These are phyloP conservation scores for Nephelium lappaceum DNA, from an alignment of 345 rosid species.

Conservation along the genomic window DNA sequence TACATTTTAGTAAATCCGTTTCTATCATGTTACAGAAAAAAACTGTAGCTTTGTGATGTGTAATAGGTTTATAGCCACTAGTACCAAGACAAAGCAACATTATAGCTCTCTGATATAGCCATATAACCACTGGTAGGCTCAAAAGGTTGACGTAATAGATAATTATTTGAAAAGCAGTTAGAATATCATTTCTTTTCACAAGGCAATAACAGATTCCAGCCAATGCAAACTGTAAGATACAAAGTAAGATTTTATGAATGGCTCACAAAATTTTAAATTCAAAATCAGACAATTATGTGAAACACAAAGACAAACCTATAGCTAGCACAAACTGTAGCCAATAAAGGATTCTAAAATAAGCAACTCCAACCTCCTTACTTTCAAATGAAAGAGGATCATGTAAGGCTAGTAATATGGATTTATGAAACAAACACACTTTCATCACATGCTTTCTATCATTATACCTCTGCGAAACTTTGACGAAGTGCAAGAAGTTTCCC, in stretches of 20 bases:
- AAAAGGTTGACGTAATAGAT: background rate
- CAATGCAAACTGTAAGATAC: background rate
- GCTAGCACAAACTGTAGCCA: background rate
- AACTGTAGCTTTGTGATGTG: background rate
- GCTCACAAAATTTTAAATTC: slow-evolving; percentile 1
- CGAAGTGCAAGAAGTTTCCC: slow-evolving; percentile 92
- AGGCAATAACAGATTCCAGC: background rate
- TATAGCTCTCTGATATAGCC: no score
- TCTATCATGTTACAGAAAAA: background rate
- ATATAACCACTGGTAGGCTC: no score
- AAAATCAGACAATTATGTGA: background rate
- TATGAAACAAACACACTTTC: slow-evolving; percentile 12
- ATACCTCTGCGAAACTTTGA: slow-evolving; percentile 93
- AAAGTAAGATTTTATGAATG: background rate
- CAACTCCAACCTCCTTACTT: background rate
- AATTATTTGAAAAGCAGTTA: background rate
- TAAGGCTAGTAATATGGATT: background rate
- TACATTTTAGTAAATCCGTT: background rate
- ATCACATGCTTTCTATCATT: slow-evolving; percentile 13
- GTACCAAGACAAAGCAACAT: no score
- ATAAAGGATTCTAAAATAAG: background rate
- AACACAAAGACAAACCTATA: background rate
- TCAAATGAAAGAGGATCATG: background rate
- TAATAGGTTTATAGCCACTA: background rate
- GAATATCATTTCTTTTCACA: background rate